Conservation (phyloP, 2,329 filamentous ascomycete genomes). For the Ramularia endophylla region DNA sequence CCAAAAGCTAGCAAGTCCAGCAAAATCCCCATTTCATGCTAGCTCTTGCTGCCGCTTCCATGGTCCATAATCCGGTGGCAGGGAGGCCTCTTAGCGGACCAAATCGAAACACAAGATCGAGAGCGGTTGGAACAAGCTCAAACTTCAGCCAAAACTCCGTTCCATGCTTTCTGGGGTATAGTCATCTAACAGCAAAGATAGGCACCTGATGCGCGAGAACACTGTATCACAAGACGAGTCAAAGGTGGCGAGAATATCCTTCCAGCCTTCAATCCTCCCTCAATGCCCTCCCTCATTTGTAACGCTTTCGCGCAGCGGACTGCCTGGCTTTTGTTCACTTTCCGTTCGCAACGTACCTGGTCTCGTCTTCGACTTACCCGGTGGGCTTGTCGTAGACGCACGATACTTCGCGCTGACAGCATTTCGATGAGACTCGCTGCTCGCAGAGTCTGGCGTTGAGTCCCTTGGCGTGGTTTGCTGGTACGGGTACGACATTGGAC, state of each 20-base stretch:
- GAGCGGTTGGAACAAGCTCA: too few species aligned
- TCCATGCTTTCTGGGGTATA: slow-evolving; percentile 2
- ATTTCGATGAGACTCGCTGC: slow-evolving; percentile 11
- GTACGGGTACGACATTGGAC: slow-evolving; percentile 12
- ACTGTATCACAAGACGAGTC: too few species aligned
- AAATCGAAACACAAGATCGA: too few species aligned
- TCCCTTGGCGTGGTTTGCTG: slow-evolving; percentile 21
- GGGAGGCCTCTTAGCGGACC: too few species aligned
- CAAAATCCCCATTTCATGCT: too few species aligned
- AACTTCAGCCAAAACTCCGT: too few species aligned
- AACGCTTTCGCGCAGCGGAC: slow-evolving; percentile 16
- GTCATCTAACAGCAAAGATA: too few species aligned
- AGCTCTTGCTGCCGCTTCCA: too few species aligned
- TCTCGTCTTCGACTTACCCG: slow-evolving; percentile 14
- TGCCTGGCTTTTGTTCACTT: slow-evolving; percentile 16
- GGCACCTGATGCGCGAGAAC: too few species aligned
- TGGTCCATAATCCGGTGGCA: too few species aligned
- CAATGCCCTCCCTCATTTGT: slow-evolving; percentile 5
- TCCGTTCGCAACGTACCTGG: slow-evolving; percentile 13
- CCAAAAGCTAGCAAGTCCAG: too few species aligned
- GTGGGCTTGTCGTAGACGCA: slow-evolving; percentile 11
- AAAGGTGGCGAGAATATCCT: too few species aligned
- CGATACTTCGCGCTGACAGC: slow-evolving; percentile 12
- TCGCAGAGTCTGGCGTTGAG: slow-evolving; percentile 16
- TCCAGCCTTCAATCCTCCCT: background rate